These are phyloP conservation scores for Suhomyces bolitotheri DNA, from an alignment of 1,139 yeast genomes.

Conservation along the genomic window DNA sequence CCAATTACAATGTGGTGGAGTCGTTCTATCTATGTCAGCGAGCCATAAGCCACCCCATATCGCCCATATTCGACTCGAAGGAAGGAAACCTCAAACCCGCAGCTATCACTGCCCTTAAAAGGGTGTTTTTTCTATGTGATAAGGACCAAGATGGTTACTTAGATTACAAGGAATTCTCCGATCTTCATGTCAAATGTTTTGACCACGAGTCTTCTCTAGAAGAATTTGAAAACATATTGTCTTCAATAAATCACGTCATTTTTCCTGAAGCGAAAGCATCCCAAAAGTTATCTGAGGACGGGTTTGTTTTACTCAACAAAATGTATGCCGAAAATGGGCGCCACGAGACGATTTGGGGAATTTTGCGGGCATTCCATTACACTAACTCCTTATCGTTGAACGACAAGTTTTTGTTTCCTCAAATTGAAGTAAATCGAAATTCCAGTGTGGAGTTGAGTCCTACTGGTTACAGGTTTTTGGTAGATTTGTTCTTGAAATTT, in stretches of 20 bases:
- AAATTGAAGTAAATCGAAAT: conserved; percentile 69
- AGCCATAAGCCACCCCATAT: conserved; percentile 89
- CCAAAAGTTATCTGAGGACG: conserved; percentile 68
- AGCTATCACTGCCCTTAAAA: conserved; percentile 70
- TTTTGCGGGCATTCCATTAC: conserved; percentile 80
- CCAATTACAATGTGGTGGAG: conserved; percentile 77
- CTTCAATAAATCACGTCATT: conserved; percentile 27
- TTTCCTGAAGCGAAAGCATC: conserved; percentile 22
- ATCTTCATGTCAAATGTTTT: conserved; percentile 75
- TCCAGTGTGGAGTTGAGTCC: conserved; percentile 92
- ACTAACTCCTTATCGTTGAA: conserved; percentile 86
- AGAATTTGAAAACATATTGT: conserved; percentile 34
- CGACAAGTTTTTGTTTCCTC: conserved; percentile 76
- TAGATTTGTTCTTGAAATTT: conserved; percentile 80
- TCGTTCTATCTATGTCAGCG: conserved; percentile 91
- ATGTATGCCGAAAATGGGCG: conserved; percentile 87
- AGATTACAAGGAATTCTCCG: conserved; percentile 65
- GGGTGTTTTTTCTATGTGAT: conserved; percentile 84
- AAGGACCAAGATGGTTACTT: conserved; percentile 86
- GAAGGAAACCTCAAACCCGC: conserved; percentile 78
- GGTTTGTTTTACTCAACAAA: conserved; percentile 74
- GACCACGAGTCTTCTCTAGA: conserved; percentile 38
- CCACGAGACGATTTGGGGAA: conserved; percentile 97
- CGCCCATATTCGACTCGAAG: conserved; percentile 92
- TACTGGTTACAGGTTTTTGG: conserved; percentile 87